Evolutionary conservation across 805 yeast species (phyloP).

Genomic region (Lipomyces sp.): DNA sequence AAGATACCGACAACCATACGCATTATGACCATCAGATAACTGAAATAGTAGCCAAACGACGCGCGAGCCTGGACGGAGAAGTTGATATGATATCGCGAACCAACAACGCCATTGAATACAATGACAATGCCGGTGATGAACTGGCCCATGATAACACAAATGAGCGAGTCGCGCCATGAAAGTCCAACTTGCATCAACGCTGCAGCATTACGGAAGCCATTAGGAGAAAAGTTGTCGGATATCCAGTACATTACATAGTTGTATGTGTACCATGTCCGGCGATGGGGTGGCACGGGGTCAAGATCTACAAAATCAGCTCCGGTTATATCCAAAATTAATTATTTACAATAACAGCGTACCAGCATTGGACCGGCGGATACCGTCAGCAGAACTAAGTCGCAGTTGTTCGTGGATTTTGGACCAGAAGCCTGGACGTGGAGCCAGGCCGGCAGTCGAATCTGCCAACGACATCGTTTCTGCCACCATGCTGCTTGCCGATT

Average conservation of each 20-base stretch:
- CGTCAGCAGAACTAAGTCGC: not conserved
- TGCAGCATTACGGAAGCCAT: constrained; percentile 53
- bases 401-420: not conserved
- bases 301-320: constrained; percentile 21
- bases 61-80: constrained; percentile 53
- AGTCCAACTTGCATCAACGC: constrained; percentile 53
- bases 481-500: no score
- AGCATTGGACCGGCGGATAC: not conserved
- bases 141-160: constrained; percentile 51
- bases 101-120: constrained; percentile 53
- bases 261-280: constrained; percentile 56
- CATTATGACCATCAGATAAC: constrained; percentile 50
- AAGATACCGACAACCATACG: constrained; percentile 72
- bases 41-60: constrained; percentile 55
- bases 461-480: no score
- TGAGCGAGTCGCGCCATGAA: constrained; percentile 52
- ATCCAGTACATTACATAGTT: constrained; percentile 46
- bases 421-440: not conserved
- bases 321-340: no score
- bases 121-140: constrained; percentile 50
- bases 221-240: constrained; percentile 44
- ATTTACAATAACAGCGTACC: no score
- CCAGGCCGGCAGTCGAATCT: no score
- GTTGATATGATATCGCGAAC: constrained; percentile 57
- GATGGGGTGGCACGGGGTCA: constrained; percentile 32